Evolutionary conservation across 768 basidiomycete species (phyloP), one percentile per base, ranked within the genome.

Genomic region (Paxillus rubicundulus): DNA sequence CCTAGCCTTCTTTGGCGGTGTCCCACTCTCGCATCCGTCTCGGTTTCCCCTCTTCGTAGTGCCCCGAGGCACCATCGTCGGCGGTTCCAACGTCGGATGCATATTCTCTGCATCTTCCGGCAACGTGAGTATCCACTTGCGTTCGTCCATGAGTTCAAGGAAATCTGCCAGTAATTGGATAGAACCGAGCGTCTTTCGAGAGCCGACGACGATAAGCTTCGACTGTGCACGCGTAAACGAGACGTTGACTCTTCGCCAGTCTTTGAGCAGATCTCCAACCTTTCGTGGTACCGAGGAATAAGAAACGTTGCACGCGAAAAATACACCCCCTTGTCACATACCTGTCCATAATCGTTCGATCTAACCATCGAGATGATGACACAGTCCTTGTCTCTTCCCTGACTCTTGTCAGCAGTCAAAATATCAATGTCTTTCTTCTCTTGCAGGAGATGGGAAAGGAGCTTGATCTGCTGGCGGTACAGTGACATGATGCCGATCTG

Each of bases 171-270:
- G 72, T 28, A 97, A 68, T 0, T 82, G 69, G 0, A 81, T 79
- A 24, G 68, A 64, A 38, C 80, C 67, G 9, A 99, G 76, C 1
- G 96, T 99, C 61, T 72, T 80, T 38, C 86, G 78, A 0, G 92
- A 95, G 4, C 97, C 96, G 60, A 99, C 78, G 52, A 99, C 87
- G 68, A 98, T 77, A 2, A 99, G 74, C 72, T 99, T 99, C 32
- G 82, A 82, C 49, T 87, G 84, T 0, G 95, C 96, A 14, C 97
- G 86, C 1, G 96, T 98, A 68, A 98, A 92, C 7, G 93, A 89
- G 16, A 99, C 97, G 63, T 99, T 99, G 78, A 98, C 86, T 32
- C 97, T 72, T 34, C 97, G 79, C 95, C 96, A 98, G 66, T 99
- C 97, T 60, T 89, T 92, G 21, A 98, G 75, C 2, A 99, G 78